These are phyloP conservation scores for Theileria equi DNA, from an alignment of 169 alveolate genomes.

Conservation along the genomic window DNA sequence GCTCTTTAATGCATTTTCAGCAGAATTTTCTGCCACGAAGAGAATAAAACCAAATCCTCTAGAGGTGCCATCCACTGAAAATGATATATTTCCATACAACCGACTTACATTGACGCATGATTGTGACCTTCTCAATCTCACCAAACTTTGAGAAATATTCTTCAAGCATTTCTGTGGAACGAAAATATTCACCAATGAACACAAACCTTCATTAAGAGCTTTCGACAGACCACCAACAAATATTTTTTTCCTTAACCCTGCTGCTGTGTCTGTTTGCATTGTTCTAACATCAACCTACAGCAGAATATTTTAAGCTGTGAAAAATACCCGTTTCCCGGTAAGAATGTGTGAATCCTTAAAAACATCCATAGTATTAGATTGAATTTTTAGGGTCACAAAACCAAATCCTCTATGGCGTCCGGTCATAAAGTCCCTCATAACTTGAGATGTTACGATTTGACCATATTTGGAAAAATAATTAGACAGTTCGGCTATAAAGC, in stretches of 20 bases:
- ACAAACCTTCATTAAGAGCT: slow-evolving; percentile 44
- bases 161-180: slow-evolving; percentile 43
- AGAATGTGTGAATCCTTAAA: slow-evolving; percentile 48
- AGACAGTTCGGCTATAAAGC: slow-evolving; percentile 14
- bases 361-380: slow-evolving; percentile 36
- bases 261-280: slow-evolving; percentile 42
- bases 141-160: slow-evolving; percentile 52
- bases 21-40: slow-evolving; percentile 45
- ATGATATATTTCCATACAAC: neutral
- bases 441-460: slow-evolving; percentile 31
- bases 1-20: slow-evolving; percentile 27
- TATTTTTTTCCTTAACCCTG: slow-evolving; percentile 44
- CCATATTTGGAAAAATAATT: slow-evolving; percentile 49
- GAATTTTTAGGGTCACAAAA: slow-evolving; percentile 34
- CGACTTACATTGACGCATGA: slow-evolving; percentile 46
- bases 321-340: slow-evolving; percentile 33
- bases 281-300: slow-evolving; percentile 51
- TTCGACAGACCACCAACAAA: slow-evolving; percentile 59
- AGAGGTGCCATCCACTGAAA: slow-evolving; percentile 53
- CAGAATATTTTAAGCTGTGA: neutral
- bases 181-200: neutral
- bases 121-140: slow-evolving; percentile 47
- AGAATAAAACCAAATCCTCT: slow-evolving; percentile 61
- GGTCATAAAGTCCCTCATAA: slow-evolving; percentile 52
- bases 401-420: slow-evolving; percentile 60